Base-by-base conservation (phyloP, 2,329 filamentous ascomycete species). In the Chaetomiaceae sp. region DNA sequence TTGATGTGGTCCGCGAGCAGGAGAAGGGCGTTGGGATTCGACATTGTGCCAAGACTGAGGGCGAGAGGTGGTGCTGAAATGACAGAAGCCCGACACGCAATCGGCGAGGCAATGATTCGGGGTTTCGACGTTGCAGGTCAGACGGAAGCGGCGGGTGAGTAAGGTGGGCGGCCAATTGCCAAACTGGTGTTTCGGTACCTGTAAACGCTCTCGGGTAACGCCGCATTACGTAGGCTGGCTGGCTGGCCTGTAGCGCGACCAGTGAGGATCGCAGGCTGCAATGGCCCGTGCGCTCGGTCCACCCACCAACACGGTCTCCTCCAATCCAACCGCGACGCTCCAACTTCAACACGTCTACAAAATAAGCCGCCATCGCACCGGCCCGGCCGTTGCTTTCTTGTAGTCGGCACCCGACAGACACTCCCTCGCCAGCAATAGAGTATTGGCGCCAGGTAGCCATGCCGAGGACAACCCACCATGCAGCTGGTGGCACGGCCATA, bases 1-100 rank as follows among this genome's bases (percentile, higher is more conserved):
- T 97, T 96, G 74, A 97, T 87, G 68, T 97, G 91, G 70, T 98
- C 93, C 60, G 90, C 88, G 48, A 97, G 81, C 44, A 97, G 84
- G 65, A 90, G 88, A 56, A 97, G 83, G 67, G 96, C 90, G 61
- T 81, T 82, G 32, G 77, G 68, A 57, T 76, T 82, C 52, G 74
- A 69, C 75, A 78, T 78, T 29, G 37, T 22, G 45, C 17, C 19
- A 24, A 11, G 14, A 34, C 22, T 5, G 22, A 20, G 14, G 37
- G 19, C 20, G 17, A 41, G 34, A 19, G 35, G 38, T 14, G 18
- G 19, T 15, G 14, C n/a, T 24, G 20, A 17, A 33, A n/a, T 14
- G 12, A 32, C 29, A 3, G 19, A 26, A 17, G 38, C 29, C 18
- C 29, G n/a, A 6, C 29, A 19, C 11, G 15, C 22, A 19, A 30